Evolutionary conservation across 495 filamentous ascomycete genomes (phyloP).

Genomic region (Aspergillus cavernicola): DNA sequence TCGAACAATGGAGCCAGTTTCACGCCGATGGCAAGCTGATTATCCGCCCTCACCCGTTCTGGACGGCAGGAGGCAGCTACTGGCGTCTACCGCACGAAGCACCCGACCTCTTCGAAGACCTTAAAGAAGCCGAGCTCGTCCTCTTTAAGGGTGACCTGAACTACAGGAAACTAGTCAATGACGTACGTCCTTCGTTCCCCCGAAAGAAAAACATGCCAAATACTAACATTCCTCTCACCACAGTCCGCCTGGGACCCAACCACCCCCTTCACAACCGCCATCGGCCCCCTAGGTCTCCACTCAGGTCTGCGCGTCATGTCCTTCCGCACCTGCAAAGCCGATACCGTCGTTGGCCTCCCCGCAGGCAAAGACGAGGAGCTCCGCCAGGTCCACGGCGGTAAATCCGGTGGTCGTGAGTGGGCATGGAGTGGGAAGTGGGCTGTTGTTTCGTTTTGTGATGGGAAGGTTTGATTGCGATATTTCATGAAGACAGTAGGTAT

Average conservation of each 20-base stretch:
- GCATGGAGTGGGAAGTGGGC: constrained; percentile 98
- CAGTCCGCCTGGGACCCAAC: constrained; percentile 83
- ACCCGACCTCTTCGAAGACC: constrained; percentile 65
- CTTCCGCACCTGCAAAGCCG: constrained; percentile 91
- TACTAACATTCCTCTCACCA: too few species aligned
- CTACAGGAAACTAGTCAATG: constrained; percentile 84
- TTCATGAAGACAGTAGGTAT: too few species aligned
- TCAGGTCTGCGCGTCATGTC: constrained; percentile 80
- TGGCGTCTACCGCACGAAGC: constrained; percentile 76
- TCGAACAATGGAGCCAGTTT: constrained; percentile 71
- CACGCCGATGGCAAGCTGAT: constrained; percentile 79
- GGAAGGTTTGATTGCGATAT: constrained; percentile 45
- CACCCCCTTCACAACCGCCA: constrained; percentile 78
- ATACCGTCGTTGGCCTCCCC: constrained; percentile 86
- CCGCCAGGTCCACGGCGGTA: constrained; percentile 60
- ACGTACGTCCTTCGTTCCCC: constrained; percentile 54
- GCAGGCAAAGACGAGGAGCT: constrained; percentile 78
- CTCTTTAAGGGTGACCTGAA: constrained; percentile 97
- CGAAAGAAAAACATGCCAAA: too few species aligned
- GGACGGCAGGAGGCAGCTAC: constrained; percentile 80
- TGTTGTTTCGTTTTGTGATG: constrained; percentile 82
- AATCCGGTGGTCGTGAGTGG: constrained; percentile 76
- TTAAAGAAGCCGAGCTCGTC: constrained; percentile 83
- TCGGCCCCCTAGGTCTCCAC: constrained; percentile 77
- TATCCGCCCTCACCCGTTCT: constrained; percentile 79